Evolutionary conservation across 2,329 filamentous ascomycete genomes (phyloP).

Genomic region (Microdochium paspali): DNA sequence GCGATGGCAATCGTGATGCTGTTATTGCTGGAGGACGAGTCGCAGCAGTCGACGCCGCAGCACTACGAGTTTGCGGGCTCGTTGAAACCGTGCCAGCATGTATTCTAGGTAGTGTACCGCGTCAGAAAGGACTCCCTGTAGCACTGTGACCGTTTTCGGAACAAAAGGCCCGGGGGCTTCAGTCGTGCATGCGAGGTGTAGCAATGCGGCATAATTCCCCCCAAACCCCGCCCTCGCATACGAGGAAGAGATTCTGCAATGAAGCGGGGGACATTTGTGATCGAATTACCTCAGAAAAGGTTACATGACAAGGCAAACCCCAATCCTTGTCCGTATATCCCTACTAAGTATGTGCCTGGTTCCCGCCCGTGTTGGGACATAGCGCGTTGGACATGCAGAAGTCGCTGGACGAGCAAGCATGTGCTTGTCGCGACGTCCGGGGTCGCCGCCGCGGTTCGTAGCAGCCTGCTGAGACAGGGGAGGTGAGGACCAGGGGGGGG

Average conservation of each 20-base stretch:
- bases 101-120: background rate
- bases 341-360: background rate
- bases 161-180: too few relatives aligned
- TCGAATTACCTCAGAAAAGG: background rate
- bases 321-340: background rate
- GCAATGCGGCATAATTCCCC: too few relatives aligned
- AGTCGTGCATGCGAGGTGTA: too few relatives aligned
- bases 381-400: slow-evolving; percentile 1
- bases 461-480: background rate
- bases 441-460: background rate
- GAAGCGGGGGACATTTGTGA: background rate
- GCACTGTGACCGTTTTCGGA: too few relatives aligned
- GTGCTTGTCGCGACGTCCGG: background rate
- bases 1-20: background rate
- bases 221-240: too few relatives aligned
- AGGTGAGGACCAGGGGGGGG: too few relatives aligned
- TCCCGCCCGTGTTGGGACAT: slow-evolving; percentile 1
- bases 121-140: too few relatives aligned
- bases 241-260: too few relatives aligned
- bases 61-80: background rate
- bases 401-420: slow-evolving; percentile 3
- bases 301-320: background rate
- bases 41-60: background rate
- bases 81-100: background rate
- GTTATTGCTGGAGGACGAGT: background rate